Percentiles rank a stretch among this genome's conserved stretches.
These are phyloP conservation scores for Mycena olivaceomarginata DNA, from an alignment of 768 basidiomycete genomes.

Conservation along the genomic window DNA sequence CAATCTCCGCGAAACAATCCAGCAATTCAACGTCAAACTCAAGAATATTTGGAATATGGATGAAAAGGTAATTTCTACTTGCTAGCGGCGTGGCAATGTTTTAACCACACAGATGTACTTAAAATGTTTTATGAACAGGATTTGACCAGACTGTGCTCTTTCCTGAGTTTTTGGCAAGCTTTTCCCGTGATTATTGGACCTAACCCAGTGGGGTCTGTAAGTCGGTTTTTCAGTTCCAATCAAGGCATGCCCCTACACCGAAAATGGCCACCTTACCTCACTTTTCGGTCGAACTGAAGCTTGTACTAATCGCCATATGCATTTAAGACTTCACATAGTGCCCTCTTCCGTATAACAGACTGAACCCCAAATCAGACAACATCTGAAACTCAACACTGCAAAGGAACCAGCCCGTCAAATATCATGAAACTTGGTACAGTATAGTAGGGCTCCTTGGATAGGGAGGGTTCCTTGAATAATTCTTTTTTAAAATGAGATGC, in stretches of 20 bases:
- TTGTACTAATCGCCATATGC: background rate
- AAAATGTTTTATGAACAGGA: background rate
- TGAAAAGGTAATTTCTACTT: background rate
- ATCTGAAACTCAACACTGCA: background rate
- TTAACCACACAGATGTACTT: background rate
- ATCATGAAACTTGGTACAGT: constrained; percentile 2
- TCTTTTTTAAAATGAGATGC: too few relatives aligned
- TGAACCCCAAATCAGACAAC: background rate
- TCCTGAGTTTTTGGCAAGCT: constrained; percentile 1
- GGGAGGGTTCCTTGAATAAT: too few relatives aligned
- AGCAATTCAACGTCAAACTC: background rate
- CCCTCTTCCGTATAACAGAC: background rate
- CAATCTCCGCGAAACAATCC: background rate
- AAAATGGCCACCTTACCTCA: too few relatives aligned
- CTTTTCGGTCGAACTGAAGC: background rate
- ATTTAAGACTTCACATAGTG: background rate
- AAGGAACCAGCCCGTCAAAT: background rate
- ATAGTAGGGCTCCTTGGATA: too few relatives aligned
- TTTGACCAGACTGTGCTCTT: background rate
- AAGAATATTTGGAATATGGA: background rate
- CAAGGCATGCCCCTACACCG: too few relatives aligned
- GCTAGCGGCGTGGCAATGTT: background rate
- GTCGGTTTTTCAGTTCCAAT: background rate
- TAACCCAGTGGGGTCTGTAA: background rate
- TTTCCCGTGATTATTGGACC: too few relatives aligned